Evolutionary conservation across 2,329 filamentous ascomycete genomes (phyloP), one percentile per base, ranked within the genome.

Genomic region (Clarireedia homoeocarpa): DNA sequence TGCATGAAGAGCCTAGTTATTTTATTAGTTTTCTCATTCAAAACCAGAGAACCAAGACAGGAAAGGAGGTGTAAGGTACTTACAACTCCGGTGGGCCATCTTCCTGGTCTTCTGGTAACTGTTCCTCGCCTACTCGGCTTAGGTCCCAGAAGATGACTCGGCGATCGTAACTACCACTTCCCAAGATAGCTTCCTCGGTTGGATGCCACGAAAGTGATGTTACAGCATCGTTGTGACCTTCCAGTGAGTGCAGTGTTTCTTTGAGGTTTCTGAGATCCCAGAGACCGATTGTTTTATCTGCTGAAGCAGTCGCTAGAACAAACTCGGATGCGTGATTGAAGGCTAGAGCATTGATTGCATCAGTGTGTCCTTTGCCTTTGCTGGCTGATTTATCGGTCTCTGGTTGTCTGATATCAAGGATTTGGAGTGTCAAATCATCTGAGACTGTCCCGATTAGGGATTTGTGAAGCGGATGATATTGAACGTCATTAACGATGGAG

Each of bases 71-170:
- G 30, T 6, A 23, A 20, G 39, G 55, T 14, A 81, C 87, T 74
- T 78, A 94, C 88, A 99, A 78, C 73, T 99, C 94, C 51, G 94
- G 92, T 1, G 91, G 89, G 0, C 94, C 94, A 69, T 99, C 94
- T 65, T 97, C 92, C 50, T 87, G 86, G 71, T 99, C 94, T 63
- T 99, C 95, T 2, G 91, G 90, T 10, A 89, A 86, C 72, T 97
- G 94, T 74, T 99, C 94, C 67, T 95, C 90, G 48, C 95, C 94
- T 46, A 95, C 87, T 55, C 87, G 84, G 66, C 89, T 91, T 46
- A 97, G 78, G 70, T 99, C 94, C 94, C 94, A 99, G 75, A 97
- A 94, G 70, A 95, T 87, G 61, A 99, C 88, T 63, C 95, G 84
- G 48, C 94, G 83, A 70, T 99, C 94, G 69, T 96, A 95, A 70